Evolutionary conservation across 2,329 filamentous ascomycete genomes (phyloP).

Genomic region (Conoideocrella luteorostrata): DNA sequence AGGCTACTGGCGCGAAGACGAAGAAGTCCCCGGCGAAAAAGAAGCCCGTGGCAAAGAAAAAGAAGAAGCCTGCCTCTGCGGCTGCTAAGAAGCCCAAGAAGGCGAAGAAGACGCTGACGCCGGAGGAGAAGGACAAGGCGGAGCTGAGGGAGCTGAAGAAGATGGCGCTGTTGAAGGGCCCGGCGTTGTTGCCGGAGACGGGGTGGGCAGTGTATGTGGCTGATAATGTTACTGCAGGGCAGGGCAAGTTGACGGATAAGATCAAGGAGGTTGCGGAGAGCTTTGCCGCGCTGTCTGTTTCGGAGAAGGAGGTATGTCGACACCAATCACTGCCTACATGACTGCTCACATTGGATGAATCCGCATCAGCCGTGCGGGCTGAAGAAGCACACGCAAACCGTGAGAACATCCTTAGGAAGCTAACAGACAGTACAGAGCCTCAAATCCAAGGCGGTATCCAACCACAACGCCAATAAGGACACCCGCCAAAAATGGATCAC

Average conservation of each 20-base stretch:
- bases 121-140: constrained; percentile 31
- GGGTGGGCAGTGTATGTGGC: constrained; percentile 33
- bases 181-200: constrained; percentile 23
- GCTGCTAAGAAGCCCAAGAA: constrained; percentile 47
- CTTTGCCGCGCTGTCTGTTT: constrained; percentile 34
- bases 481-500: constrained; percentile 43
- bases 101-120: constrained; percentile 25
- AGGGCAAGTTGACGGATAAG: constrained; percentile 11
- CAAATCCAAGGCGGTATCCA: constrained; percentile 26
- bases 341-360: no score
- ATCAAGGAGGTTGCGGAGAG: constrained; percentile 21
- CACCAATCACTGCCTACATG: background rate
- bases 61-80: constrained; percentile 50
- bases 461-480: constrained; percentile 34
- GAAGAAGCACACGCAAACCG: no score
- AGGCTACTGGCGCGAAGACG: constrained; percentile 10
- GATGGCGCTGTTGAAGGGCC: constrained; percentile 34
- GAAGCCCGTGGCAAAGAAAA: constrained; percentile 30
- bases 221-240: constrained; percentile 20
- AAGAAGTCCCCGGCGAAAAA: constrained; percentile 20
- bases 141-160: constrained; percentile 31
- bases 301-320: constrained; percentile 37
- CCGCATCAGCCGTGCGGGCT: no score
- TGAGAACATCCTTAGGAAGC: no score
- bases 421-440: constrained; percentile 22